These are phyloP conservation scores for Trypanosoma congolense DNA, from an alignment of 208 protist genomes.

Conservation along the genomic window DNA sequence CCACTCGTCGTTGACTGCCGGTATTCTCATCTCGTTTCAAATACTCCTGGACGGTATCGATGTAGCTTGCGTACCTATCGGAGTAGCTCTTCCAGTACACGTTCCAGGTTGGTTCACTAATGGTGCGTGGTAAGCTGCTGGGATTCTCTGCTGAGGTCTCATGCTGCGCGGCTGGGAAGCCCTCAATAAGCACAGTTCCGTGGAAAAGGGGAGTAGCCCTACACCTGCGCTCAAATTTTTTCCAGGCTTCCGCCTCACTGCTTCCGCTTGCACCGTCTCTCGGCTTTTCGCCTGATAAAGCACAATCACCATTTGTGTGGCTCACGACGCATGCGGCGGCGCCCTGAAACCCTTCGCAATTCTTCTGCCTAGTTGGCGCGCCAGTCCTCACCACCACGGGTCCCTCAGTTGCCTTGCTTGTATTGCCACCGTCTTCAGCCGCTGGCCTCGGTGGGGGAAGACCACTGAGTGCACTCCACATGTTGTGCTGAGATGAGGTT, in stretches of 20 bases:
- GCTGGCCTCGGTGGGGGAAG: conserved; percentile 6
- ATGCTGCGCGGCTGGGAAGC: neutral
- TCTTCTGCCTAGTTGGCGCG: too few relatives aligned
- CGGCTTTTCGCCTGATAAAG: too few relatives aligned
- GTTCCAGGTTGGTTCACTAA: conserved; percentile 51
- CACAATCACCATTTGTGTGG: too few relatives aligned
- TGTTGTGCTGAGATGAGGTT: too few relatives aligned
- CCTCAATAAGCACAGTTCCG: conserved; percentile 10
- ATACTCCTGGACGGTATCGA: conserved; percentile 24
- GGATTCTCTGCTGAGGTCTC: neutral
- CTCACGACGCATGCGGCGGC: too few relatives aligned
- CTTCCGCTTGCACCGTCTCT: too few relatives aligned
- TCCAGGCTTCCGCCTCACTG: too few relatives aligned
- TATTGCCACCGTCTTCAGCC: neutral
- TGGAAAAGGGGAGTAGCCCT: conserved; percentile 10
- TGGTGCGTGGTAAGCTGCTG: neutral
- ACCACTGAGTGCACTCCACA: conserved; percentile 23
- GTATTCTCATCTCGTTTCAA: neutral
- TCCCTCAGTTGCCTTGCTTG: neutral
- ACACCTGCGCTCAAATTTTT: too few relatives aligned
- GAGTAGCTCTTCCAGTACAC: conserved; percentile 48
- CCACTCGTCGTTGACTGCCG: conserved; percentile 6
- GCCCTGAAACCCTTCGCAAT: too few relatives aligned
- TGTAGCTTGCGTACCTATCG: conserved; percentile 18
- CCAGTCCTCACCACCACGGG: neutral